phyloP scores from a whole-genome alignment of 106 monocot genomes.

The Hemerocallis citrina region DNA sequence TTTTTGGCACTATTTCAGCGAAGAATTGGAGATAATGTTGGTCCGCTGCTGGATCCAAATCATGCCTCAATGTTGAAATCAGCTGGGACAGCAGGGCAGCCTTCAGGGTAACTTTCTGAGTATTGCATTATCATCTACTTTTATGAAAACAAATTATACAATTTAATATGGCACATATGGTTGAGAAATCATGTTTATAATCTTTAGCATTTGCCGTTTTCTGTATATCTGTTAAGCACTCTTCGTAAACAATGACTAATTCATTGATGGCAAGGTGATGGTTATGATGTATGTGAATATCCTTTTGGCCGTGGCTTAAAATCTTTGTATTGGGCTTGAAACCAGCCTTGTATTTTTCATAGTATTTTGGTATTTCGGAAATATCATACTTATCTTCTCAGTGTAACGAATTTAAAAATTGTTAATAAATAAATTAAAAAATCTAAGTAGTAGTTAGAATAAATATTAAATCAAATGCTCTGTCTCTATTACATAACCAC shows the following conservation, averaged over 20 bases:
- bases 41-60: conserved; percentile 39
- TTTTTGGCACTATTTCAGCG: background rate
- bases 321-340: no score
- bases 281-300: background rate
- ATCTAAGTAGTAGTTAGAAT: no score
- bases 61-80: conserved; percentile 45
- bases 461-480: no score
- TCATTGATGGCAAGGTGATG: background rate
- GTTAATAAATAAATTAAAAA: no score
- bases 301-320: background rate
- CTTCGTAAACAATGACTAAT: background rate
- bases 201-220: background rate
- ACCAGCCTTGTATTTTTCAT: no score
- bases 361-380: no score
- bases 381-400: no score
- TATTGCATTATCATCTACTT: background rate
- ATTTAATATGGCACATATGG: background rate
- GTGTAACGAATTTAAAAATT: background rate
- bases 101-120: conserved; percentile 35
- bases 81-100: conserved; percentile 29
- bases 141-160: no score
- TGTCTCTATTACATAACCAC: no score
- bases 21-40: conserved; percentile 11
- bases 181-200: background rate
- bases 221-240: background rate